Evolutionary conservation across 768 basidiomycete genomes (phyloP), one percentile per base, ranked within the genome.

Genomic region (Podaxis sp.): DNA sequence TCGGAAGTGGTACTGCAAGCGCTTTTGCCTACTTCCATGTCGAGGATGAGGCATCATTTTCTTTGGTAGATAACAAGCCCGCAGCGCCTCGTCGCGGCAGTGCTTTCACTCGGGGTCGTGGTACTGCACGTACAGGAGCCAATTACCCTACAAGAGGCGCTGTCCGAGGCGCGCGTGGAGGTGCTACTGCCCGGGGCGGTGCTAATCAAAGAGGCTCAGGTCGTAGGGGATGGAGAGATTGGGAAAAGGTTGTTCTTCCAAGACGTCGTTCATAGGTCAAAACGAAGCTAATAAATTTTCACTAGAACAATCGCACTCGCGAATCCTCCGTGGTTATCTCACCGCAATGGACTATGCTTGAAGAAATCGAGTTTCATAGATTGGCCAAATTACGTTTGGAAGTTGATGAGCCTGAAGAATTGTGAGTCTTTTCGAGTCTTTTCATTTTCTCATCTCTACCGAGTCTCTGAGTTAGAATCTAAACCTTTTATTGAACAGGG

Each of bases 21-120:
- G 93, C 94, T 13, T 98, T 98, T 72, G 93, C 94, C 6, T 97
- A 96, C 76, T 95, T 95, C 81, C 96, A 98, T 76, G 96, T 92
- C 62, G 97, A 99, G 76, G 97, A 99, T 71, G 97, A 99, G 77
- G 90, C 94, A 5, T 90, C 88, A 54, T 99, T 99, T 83, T 96
- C 94, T 22, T 82, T 99, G 55, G 97, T 99, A 53, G 96, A 98
- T 71, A 94, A 88, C 74, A 96, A 93, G 77, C 71, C 86, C 50
- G 79, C 85, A 44, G 79, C 87, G 50, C 82, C 87, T 37, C 86
- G 91, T 67, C 84, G 90, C 50, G 91, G 92, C n/a, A 82, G 84
- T 37, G 76, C 77, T 6, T 88, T 90, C 66, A 74, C 74, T 41
- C 82, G 88, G 59, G 88, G 89, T 56, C 83, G 88, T 56, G 79